Conservation (phyloP, 371 early-diverging fungal genomes). For the Mortierella sp. region DNA sequence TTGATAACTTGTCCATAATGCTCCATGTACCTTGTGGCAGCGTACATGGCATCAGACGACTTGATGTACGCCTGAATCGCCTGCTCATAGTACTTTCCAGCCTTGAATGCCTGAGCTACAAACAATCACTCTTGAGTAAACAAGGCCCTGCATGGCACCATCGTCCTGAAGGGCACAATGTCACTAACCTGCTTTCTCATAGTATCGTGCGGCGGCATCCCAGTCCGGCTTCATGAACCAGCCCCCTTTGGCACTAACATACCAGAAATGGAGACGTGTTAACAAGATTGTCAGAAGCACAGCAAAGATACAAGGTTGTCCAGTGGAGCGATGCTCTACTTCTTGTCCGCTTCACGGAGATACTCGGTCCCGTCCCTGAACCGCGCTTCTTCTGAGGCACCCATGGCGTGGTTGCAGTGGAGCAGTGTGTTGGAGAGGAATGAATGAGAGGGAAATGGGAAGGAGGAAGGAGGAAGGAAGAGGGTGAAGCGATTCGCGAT, state of each 20-base stretch:
- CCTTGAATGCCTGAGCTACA: slow-evolving; percentile 77
- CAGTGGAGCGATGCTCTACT: slow-evolving; percentile 56
- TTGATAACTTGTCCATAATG: too few relatives aligned
- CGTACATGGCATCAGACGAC: slow-evolving; percentile 78
- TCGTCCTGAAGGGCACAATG: background rate
- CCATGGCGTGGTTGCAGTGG: slow-evolving; percentile 10
- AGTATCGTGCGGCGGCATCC: slow-evolving; percentile 86
- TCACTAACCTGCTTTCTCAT: slow-evolving; percentile 81
- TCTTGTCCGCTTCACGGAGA: slow-evolving; percentile 77
- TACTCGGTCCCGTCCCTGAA: slow-evolving; percentile 69
- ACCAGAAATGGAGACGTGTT: background rate
- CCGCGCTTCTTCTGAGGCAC: slow-evolving; percentile 42
- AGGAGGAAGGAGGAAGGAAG: background rate
- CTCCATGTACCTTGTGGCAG: slow-evolving; percentile 75
- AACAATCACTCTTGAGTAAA: background rate
- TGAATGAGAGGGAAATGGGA: background rate
- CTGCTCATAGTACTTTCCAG: slow-evolving; percentile 79
- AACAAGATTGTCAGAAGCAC: too few relatives aligned
- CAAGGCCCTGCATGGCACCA: background rate
- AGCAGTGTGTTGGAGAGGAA: background rate
- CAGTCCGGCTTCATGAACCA: slow-evolving; percentile 89
- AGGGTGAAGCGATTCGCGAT: too few relatives aligned
- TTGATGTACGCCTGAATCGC: slow-evolving; percentile 81
- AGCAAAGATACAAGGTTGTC: too few relatives aligned
- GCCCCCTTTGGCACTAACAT: slow-evolving; percentile 70